phyloP scores from a whole-genome alignment of 192 early-diverging fungal genomes.

The Thamnidium elegans region DNA sequence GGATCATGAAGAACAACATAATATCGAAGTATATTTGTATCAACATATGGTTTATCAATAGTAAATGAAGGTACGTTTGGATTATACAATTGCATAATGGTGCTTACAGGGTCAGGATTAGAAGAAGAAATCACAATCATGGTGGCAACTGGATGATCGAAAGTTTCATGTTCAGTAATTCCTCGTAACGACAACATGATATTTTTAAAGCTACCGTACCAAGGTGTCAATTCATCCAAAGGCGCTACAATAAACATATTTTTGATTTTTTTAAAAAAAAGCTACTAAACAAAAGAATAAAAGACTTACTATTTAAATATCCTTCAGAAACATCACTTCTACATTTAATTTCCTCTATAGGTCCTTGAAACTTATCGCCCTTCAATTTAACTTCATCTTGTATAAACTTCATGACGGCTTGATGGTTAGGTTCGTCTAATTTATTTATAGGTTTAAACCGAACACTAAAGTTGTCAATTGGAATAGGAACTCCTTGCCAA shows the following conservation, averaged over 20 bases:
- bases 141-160: conserved; percentile 91
- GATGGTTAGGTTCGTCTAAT: conserved; percentile 52
- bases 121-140: conserved; percentile 62
- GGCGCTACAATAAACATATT: conserved; percentile 30
- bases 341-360: conserved; percentile 6
- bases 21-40: conserved; percentile 76
- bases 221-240: conserved; percentile 67
- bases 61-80: conserved; percentile 50
- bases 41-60: conserved; percentile 70
- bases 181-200: conserved; percentile 59
- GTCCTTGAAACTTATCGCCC: conserved; percentile 11
- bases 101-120: conserved; percentile 71
- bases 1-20: conserved; percentile 87
- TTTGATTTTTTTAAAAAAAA: too few relatives aligned
- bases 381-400: conserved; percentile 43
- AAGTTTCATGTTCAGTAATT: conserved; percentile 86
- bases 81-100: conserved; percentile 59
- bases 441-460: conserved; percentile 58
- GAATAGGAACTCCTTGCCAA: conserved; percentile 53
- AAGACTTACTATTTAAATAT: conserved; percentile 44
- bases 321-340: conserved; percentile 47
- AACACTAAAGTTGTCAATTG: conserved; percentile 62
- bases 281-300: neutral
- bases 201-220: conserved; percentile 79
- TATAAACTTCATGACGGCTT: conserved; percentile 44